Base-by-base conservation (phyloP, 768 basidiomycete species). In the Megacollybia marginata region DNA sequence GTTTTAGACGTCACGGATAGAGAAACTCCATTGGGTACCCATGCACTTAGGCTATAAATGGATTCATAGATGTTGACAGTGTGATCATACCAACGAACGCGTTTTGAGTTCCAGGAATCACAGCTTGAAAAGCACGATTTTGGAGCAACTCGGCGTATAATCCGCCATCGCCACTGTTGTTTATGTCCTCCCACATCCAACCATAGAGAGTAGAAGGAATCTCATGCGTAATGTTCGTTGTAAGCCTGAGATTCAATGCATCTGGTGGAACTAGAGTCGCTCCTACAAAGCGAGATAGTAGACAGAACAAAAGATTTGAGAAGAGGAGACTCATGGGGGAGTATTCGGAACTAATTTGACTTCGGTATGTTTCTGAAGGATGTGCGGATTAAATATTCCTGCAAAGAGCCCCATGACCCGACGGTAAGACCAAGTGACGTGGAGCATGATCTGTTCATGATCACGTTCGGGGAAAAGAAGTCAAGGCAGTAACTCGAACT, bases 41-140 rank as follows among this genome's bases (percentile, higher is more conserved):
- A 83, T 5, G 70, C 67, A 33, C 61, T 68, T 11, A 79, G 55
- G 9, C 61, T 61, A 48, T 8, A 40, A 48, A 42, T 38, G n/a
- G 46, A 10, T 13, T 15, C 28, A 11, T 18, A 18, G 33, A 43
- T 18, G 33, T 12, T 19, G 19, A 28, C 9, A 35, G 15, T 16
- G n/a, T 7, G 33, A 33, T 23, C 33, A 2, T 23, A 16, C 36
- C 19, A 15, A 47, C 55, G 20, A 34, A 62, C 48, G 79, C 75
- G 28, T 62, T 69, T 10, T 64, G 49, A 1, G 74, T 76, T 45
- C 70, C 68, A 12, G 79, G 74, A 19, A 72, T 67, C 28, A 81
- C 77, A 44, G 69, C 70, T 57, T 82, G 81, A 59, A 82, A 80
- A 2, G 81, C 79, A 16, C 80, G 67, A 56, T 83, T 82, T 56